Evolutionary conservation across 768 basidiomycete genomes (phyloP).

Genomic region (Suillus paluster): DNA sequence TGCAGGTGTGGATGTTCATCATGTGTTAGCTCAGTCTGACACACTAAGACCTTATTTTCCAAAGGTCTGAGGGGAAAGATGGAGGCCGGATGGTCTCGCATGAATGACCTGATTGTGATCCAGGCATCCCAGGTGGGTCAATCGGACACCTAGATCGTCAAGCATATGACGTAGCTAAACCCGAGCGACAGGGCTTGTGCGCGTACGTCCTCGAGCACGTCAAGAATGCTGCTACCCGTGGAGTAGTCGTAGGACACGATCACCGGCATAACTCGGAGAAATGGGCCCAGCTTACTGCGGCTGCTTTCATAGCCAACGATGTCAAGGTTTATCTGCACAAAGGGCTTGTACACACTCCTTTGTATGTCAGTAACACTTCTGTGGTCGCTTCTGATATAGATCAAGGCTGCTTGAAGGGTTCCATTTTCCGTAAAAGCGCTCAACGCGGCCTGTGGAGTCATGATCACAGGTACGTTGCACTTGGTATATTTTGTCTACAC

Average conservation of each 20-base stretch:
- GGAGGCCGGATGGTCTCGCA: slow-evolving; percentile 90
- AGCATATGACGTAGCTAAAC: not conserved
- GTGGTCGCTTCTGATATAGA: not conserved
- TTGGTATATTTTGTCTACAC: slow-evolving; percentile 6
- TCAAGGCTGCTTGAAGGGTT: slow-evolving; percentile 52
- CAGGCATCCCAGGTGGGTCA: slow-evolving; percentile 75
- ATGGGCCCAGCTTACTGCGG: slow-evolving; percentile 79
- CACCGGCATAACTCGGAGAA: slow-evolving; percentile 79
- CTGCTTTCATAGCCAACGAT: slow-evolving; percentile 64
- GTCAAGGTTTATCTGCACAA: slow-evolving; percentile 72
- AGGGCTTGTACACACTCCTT: slow-evolving; percentile 79
- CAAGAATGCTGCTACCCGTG: slow-evolving; percentile 54
- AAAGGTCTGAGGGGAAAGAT: slow-evolving; percentile 78
- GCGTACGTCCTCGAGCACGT: slow-evolving; percentile 67
- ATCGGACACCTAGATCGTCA: not conserved
- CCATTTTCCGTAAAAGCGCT: slow-evolving; percentile 75
- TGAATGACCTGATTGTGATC: slow-evolving; percentile 87
- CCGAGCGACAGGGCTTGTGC: slow-evolving; percentile 64
- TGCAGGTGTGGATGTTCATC: slow-evolving; percentile 55
- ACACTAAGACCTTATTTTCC: slow-evolving; percentile 3
- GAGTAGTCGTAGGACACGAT: slow-evolving; percentile 86
- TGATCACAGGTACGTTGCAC: slow-evolving; percentile 75
- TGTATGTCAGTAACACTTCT: slow-evolving; percentile 47
- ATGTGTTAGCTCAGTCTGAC: slow-evolving; percentile 11
- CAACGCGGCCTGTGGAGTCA: slow-evolving; percentile 79